These are phyloP conservation scores for Arthrocladium fulminans DNA, from an alignment of 2,329 filamentous ascomycete genomes.

Conservation along the genomic window DNA sequence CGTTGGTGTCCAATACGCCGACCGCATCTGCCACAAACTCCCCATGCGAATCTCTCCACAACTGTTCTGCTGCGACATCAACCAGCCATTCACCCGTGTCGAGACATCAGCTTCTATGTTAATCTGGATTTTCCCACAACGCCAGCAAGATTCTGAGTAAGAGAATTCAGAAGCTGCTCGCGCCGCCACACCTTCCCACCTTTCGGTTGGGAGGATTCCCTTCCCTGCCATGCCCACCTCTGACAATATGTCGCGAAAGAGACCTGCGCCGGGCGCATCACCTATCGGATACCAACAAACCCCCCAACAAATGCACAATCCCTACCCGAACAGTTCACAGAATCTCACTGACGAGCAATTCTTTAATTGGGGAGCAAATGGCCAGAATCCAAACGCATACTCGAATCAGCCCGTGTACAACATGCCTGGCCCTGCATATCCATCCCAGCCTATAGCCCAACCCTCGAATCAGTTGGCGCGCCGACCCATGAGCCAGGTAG, in stretches of 20 bases:
- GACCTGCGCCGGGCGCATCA: conserved; percentile 62
- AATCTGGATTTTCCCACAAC: no score
- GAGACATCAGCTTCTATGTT: no score
- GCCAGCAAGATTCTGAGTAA: no score
- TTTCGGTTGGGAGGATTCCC: neutral
- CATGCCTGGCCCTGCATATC: conserved; percentile 23
- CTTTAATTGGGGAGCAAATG: conserved; percentile 46
- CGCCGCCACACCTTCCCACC: neutral
- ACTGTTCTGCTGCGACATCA: no score
- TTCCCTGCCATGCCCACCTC: conserved; percentile 20
- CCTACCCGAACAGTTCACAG: conserved; percentile 31
- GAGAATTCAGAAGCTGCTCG: no score
- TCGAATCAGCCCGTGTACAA: neutral
- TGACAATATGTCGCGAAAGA: conserved; percentile 51
- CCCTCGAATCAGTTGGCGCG: conserved; percentile 36
- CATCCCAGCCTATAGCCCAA: conserved; percentile 41
- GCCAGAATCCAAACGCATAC: conserved; percentile 22
- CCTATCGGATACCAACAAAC: conserved; percentile 52
- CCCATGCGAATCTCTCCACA: no score
- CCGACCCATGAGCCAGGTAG: conserved; percentile 30
- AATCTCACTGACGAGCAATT: conserved; percentile 45
- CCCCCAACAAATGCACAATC: conserved; percentile 40
- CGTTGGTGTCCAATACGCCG: no score
- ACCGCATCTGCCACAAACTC: no score
- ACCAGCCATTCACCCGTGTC: no score